Percentiles rank a stretch among this genome's conserved stretches.
phyloP scores from a whole-genome alignment of 495 filamentous ascomycete species.

The Chaetomium fimeti region DNA sequence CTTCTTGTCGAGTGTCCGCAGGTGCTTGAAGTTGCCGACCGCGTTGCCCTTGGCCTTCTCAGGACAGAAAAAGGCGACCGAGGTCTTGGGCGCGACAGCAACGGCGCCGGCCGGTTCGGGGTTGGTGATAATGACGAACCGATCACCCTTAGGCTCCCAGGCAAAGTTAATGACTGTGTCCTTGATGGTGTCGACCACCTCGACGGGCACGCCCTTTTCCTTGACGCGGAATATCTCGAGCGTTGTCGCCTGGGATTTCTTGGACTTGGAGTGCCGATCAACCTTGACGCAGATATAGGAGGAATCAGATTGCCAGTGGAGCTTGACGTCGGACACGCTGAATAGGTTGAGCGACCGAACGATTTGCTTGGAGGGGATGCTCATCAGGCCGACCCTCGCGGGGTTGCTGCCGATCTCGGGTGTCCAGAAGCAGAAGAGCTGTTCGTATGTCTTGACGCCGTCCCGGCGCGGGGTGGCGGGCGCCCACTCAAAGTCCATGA shows the following conservation, averaged over 20 bases:
- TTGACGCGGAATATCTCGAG: slow-evolving; percentile 95
- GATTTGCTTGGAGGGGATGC: slow-evolving; percentile 87
- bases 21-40: slow-evolving; percentile 90
- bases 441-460: slow-evolving; percentile 84
- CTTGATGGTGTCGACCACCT: slow-evolving; percentile 95
- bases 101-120: slow-evolving; percentile 75
- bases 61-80: slow-evolving; percentile 92
- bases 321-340: slow-evolving; percentile 94
- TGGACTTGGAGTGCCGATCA: slow-evolving; percentile 96
- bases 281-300: slow-evolving; percentile 97
- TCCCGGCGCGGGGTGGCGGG: slow-evolving; percentile 76
- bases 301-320: slow-evolving; percentile 94
- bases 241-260: slow-evolving; percentile 94
- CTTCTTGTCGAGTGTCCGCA: slow-evolving; percentile 94
- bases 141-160: slow-evolving; percentile 96
- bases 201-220: slow-evolving; percentile 96
- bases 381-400: slow-evolving; percentile 96
- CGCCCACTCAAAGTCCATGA: slow-evolving; percentile 97
- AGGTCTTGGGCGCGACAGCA: slow-evolving; percentile 86
- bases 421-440: slow-evolving; percentile 97
- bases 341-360: slow-evolving; percentile 94
- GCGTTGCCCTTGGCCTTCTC: slow-evolving; percentile 79
- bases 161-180: slow-evolving; percentile 98
- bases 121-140: slow-evolving; percentile 96
- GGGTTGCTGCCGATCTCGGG: slow-evolving; percentile 97